Base-by-base conservation (phyloP, 495 filamentous ascomycete species). In the Entonaema liquescens region DNA sequence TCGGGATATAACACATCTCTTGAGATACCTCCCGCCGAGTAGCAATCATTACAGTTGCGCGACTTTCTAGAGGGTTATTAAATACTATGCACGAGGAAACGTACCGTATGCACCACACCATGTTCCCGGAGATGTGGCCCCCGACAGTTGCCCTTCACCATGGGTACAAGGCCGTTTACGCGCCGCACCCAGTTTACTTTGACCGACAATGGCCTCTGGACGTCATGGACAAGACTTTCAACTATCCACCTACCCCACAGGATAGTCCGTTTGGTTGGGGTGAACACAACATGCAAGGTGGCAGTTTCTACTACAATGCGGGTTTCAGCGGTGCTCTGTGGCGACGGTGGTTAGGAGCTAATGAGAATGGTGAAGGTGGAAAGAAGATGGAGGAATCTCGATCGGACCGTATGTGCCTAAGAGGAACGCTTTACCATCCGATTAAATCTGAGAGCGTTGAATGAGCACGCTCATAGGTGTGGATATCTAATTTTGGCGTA, bases 41-140 rank as follows among this genome's bases (percentile, higher is more conserved):
- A 38, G 89, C 92, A 8, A 94, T 97, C 75, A 89, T 93, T 59
- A 91, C 92, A 0, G 86, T 90, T 2, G 87, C 85, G 1, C 87
- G 93, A 8, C 85, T 95, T 17, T 93, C 90, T 1, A 86, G 87
- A 53, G 87, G 91, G 21, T 84, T 97, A 3, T 85, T 97, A 17
- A 81, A 79, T 38, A 90, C 89, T 12, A 96, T 96, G 93, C 93
- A 97, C 77, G 81, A 84, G 47, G 93, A 95, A 70, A 93, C 90
- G n/a, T 83, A 80, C 11, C 81, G 89, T 52, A 81, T 87, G 49
- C 89, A 87, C 13, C 92, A 93, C 78, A 89, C 87, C 63, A 92
- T 93, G 87, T 95, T 94, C 78, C 89, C 90, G 0, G 93, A 97
- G 74, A 95, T 95, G 92, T 95, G 89, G 89, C 89, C 92, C 1